These are phyloP conservation scores for Niebla homalea DNA, from an alignment of 495 filamentous ascomycete species.

Conservation along the genomic window DNA sequence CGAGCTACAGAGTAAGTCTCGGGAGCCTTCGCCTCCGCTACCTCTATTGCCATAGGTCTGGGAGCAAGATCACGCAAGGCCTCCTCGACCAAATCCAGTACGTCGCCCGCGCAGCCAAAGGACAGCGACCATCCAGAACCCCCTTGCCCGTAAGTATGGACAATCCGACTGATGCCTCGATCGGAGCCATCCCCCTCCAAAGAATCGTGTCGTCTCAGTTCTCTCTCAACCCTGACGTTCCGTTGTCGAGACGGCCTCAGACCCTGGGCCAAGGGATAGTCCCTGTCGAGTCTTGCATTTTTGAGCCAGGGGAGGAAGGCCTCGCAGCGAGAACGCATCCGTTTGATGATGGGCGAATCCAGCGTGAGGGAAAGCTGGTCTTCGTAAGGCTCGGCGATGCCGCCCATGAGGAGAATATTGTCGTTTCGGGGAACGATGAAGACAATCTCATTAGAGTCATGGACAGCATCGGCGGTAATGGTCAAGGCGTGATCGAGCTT, in stretches of 20 bases:
- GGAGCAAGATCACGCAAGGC: no score
- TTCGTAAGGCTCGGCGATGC: constrained; percentile 27
- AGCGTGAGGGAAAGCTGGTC: constrained; percentile 30
- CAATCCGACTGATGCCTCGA: no score
- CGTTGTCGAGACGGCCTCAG: constrained; percentile 22
- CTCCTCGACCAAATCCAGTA: no score
- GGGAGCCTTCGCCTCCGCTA: no score
- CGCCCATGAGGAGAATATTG: constrained; percentile 34
- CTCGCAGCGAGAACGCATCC: constrained; percentile 34
- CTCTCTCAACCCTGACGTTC: constrained; percentile 34
- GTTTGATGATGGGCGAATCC: constrained; percentile 26
- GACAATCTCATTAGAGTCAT: constrained; percentile 30
- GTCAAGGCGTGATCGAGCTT: constrained; percentile 31
- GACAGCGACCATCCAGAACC: no score
- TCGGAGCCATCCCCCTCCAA: constrained; percentile 13
- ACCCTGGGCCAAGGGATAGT: constrained; percentile 35
- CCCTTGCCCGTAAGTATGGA: constrained; percentile 40
- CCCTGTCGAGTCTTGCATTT: constrained; percentile 29
- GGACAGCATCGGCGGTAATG: constrained; percentile 26
- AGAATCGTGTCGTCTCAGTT: constrained; percentile 18
- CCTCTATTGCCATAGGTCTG: no score
- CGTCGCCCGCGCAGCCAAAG: no score
- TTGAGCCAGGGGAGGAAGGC: constrained; percentile 30
- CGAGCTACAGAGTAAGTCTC: no score
- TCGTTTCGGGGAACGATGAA: constrained; percentile 41